Percentiles rank a stretch among this genome's conserved stretches.
These are phyloP conservation scores for Pelargonium myrrhifolium DNA, from an alignment of 441 rosid genomes.

Conservation along the genomic window DNA sequence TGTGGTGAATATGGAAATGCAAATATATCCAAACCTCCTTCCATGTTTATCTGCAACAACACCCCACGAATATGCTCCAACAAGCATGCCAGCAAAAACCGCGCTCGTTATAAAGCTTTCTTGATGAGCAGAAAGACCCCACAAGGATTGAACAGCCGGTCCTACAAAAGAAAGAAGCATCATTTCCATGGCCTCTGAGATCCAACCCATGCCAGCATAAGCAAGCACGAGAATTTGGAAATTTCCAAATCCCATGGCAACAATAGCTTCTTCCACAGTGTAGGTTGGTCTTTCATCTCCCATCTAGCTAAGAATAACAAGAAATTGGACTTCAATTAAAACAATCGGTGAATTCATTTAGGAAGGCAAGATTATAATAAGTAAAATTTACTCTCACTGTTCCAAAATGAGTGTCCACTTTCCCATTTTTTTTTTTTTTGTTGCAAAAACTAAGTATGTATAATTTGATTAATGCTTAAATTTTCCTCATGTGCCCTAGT, in stretches of 20 bases:
- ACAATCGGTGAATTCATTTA: not conserved
- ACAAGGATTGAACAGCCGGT: slow-evolving; percentile 61
- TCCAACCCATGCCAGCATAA: slow-evolving; percentile 90
- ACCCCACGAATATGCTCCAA: slow-evolving; percentile 91
- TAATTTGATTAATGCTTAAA: no score
- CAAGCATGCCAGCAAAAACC: slow-evolving; percentile 83
- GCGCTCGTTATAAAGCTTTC: slow-evolving; percentile 71
- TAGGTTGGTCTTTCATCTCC: slow-evolving; percentile 37
- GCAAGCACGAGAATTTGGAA: slow-evolving; percentile 62
- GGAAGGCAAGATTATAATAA: no score
- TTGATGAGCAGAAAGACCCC: slow-evolving; percentile 67
- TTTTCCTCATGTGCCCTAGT: no score
- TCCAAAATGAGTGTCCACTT: no score
- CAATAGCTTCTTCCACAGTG: slow-evolving; percentile 83
- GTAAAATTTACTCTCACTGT: no score
- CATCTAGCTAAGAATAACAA: slow-evolving; percentile 28
- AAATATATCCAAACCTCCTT: slow-evolving; percentile 39
- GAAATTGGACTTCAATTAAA: not conserved
- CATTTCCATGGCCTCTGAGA: slow-evolving; percentile 96
- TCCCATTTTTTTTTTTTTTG: no score
- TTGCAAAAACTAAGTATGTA: no score
- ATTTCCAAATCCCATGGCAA: slow-evolving; percentile 72
- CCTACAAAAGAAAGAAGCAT: slow-evolving; percentile 91
- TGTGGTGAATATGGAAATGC: no score
- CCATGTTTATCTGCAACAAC: slow-evolving; percentile 74